Evolutionary conservation across 208 protist genomes (phyloP), one percentile per base, ranked within the genome.

Genomic region (Wallacemonas rigidus): DNA sequence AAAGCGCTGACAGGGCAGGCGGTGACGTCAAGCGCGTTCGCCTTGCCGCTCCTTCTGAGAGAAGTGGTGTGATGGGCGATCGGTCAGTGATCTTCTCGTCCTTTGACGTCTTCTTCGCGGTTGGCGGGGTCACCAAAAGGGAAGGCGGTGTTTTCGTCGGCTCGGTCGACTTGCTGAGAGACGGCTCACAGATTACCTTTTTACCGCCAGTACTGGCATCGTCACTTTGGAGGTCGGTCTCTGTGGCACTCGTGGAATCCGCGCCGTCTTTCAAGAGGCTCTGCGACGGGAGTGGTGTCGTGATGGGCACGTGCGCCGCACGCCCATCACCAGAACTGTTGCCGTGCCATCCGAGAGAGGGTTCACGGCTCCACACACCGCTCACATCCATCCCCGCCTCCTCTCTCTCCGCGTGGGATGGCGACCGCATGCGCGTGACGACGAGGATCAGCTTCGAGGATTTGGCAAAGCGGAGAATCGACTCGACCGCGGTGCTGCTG

Each of bases 391-490:
- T 26, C 7, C 36, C 60, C 4, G 7, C 43, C 15, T 50, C 60
- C 38, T 65, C 60, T 35, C 41, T 45, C 60, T 65, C 60, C 8
- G 9, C 60, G 40, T 51, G 60, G 15, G 60, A 8, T 14, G 60
- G 60, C 15, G 60, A 7, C 41, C 50, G 44, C 60, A 65, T 65
- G 60, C 60, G 60, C n/a, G 60, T 53, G 11, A 65, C 5, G n/a
- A 65, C n/a, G 9, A 65, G 14, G 40, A 51, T 17, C 38, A 50
- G n/a, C 60, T 65, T 65, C 14, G 60, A 7, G 3, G 5, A 5
- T 41, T 65, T 65, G 6, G 41, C 38, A 11, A 65, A 53, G 8
- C 60, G 60, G 9, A 65, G 60, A 26, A 65, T 4, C 17, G 60
- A 38, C 26, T 65, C 60, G 12, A 50, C 43, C 41, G 60, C 60